Conservation (phyloP, 352 stramenopile species). For the Globisporangium lucens region DNA sequence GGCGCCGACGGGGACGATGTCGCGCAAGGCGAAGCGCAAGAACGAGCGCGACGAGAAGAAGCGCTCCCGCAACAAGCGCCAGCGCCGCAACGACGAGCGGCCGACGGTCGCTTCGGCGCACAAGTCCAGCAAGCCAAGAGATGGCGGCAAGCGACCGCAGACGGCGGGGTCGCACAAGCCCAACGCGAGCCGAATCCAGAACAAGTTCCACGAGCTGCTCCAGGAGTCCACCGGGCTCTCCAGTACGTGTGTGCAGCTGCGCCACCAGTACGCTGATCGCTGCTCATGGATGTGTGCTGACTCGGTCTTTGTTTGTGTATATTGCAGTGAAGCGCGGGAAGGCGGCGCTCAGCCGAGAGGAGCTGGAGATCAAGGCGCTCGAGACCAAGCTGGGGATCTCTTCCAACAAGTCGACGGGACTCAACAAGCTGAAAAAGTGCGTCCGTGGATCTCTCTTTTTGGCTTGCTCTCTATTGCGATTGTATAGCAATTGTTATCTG, state of each 20-base stretch:
- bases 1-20: constrained; percentile 25
- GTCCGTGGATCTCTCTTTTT: not conserved
- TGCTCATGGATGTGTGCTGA: not conserved
- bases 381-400: constrained; percentile 63
- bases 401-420: constrained; percentile 38
- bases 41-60: constrained; percentile 78
- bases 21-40: constrained; percentile 81
- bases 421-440: constrained; percentile 73
- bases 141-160: constrained; percentile 12
- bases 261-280: not conserved
- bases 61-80: constrained; percentile 57
- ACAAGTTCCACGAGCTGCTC: constrained; percentile 81
- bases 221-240: constrained; percentile 52
- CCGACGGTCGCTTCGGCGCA: not conserved
- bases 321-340: constrained; percentile 24
- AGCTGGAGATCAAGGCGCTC: constrained; percentile 70
- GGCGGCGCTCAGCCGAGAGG: constrained; percentile 33
- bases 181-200: constrained; percentile 34
- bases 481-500: not conserved
- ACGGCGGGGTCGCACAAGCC: constrained; percentile 7
- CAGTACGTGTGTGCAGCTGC: constrained; percentile 16
- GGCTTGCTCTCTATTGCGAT: not conserved
- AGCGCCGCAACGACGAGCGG: constrained; percentile 24
- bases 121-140: constrained; percentile 15
- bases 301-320: not conserved